Base-by-base conservation (phyloP, 2,329 filamentous ascomycete genomes). In the Fusarium verrucosum region DNA sequence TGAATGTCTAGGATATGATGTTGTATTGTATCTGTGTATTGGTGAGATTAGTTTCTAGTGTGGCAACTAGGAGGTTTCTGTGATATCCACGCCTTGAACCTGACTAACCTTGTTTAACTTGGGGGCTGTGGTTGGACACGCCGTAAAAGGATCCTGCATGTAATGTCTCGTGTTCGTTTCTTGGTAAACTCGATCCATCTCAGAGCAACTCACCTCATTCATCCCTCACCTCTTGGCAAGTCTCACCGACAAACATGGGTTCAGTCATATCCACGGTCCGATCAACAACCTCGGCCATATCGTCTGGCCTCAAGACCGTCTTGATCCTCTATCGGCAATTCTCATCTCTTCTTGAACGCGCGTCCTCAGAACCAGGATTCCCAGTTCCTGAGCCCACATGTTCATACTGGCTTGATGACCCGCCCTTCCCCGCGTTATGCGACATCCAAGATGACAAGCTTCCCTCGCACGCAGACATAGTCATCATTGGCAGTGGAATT, bases 401-500 rank as follows among this genome's bases (percentile, higher is more conserved):
- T 6, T 74, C 83, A 9, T 84, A 81, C 70, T 85, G 81, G 83
- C 75, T 80, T 25, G 70, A 77, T 13, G 65, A 79, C 42, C 77
- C 81, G 45, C 79, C 81, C 0, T 79, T 77, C 67, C 78, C 79
- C 5, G 72, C 77, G 19, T 74, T 83, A 11, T 74, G 77, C 44
- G 62, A 78, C 43, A 67, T 72, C 4, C 72, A 73, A 28, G 60
- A 70, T 3, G 56, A 60, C 3, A 19, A 61, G 10, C 68, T 83
- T 9, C 79, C 81, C 0, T 40, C 66, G 3, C 68, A 74, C 8
- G 79, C 78, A 7, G 84, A 86, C 54, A 71, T 85, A 3, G 79
- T 83, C 17, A 78, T 86, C 36, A 80, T 86, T 61, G 83, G 85
- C 20, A 85, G 83, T 32, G 85, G 85, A 2, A 85, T 87, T 57